phyloP scores from a whole-genome alignment of 257 asterid species.

The Solanum medicagineum region DNA sequence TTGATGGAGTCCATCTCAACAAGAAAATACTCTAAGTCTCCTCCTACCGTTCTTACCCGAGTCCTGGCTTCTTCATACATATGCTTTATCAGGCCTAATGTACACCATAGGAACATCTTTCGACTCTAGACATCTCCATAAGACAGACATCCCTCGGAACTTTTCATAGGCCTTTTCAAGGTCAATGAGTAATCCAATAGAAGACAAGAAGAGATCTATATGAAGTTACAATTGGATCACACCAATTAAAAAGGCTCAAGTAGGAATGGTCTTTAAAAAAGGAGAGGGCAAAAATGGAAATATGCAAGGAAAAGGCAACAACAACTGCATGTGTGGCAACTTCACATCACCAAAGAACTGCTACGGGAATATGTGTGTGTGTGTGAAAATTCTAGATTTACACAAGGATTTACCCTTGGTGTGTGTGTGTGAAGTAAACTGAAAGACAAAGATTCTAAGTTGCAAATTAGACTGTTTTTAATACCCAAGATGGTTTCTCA shows the following conservation, averaged over 20 bases:
- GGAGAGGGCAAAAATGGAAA: background rate
- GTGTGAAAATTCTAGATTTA: too few species aligned
- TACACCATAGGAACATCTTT: too few species aligned
- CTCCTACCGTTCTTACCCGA: too few species aligned
- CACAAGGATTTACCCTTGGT: too few species aligned
- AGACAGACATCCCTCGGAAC: too few species aligned
- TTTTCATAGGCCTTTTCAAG: too few species aligned
- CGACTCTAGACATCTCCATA: too few species aligned
- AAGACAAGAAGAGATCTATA: background rate
- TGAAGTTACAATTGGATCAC: background rate
- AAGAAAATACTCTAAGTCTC: too few species aligned
- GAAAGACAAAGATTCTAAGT: background rate
- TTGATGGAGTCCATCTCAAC: too few species aligned
- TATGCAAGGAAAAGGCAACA: background rate
- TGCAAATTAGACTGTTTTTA: background rate
- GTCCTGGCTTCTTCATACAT: too few species aligned
- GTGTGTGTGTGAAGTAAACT: background rate
- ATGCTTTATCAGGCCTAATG: too few species aligned
- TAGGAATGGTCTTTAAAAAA: background rate
- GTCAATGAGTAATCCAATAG: background rate
- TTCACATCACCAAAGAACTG: background rate
- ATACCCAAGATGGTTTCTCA: background rate
- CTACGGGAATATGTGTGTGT: too few species aligned
- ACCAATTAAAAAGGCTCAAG: background rate
- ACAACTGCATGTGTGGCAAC: background rate